phyloP scores from a whole-genome alignment of 345 rosid genomes.

The Heritiera fomes region DNA sequence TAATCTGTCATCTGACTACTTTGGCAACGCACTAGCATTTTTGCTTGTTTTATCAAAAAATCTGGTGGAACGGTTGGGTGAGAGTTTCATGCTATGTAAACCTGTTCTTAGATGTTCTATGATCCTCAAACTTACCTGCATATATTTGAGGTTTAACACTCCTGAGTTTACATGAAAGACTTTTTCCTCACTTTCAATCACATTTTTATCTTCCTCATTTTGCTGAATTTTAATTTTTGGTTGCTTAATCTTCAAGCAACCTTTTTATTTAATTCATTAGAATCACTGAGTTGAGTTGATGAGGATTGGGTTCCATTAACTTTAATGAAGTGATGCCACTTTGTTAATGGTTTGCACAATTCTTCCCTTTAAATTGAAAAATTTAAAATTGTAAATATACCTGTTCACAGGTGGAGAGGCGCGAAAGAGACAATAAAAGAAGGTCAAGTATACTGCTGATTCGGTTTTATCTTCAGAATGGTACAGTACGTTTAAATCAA shows the following conservation, averaged over 20 bases:
- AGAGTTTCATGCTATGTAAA: background rate
- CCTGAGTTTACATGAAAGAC: background rate
- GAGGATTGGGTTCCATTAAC: background rate
- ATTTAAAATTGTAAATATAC: slow-evolving; percentile 11
- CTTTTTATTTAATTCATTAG: background rate
- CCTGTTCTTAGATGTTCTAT: background rate
- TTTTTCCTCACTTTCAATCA: background rate
- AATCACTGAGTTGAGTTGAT: background rate
- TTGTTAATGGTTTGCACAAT: background rate
- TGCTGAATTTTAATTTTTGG: background rate
- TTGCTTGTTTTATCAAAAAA: background rate
- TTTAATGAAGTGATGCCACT: background rate
- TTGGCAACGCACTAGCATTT: background rate
- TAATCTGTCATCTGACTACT: background rate
- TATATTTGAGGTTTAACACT: background rate
- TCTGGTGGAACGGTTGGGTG: slow-evolving; percentile 8
- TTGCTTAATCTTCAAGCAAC: background rate
- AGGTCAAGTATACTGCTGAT: slow-evolving; percentile 66
- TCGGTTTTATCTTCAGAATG: slow-evolving; percentile 83
- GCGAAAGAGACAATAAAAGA: slow-evolving; percentile 81
- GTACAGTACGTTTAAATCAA: slow-evolving; percentile 72
- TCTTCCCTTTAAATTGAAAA: background rate
- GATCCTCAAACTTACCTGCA: background rate
- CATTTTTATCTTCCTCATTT: background rate
- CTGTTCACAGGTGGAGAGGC: slow-evolving; percentile 83